Percentiles rank a stretch among this genome's conserved stretches.
These are phyloP conservation scores for Neurospora sp. DNA, from an alignment of 495 filamentous ascomycete genomes.

Conservation along the genomic window DNA sequence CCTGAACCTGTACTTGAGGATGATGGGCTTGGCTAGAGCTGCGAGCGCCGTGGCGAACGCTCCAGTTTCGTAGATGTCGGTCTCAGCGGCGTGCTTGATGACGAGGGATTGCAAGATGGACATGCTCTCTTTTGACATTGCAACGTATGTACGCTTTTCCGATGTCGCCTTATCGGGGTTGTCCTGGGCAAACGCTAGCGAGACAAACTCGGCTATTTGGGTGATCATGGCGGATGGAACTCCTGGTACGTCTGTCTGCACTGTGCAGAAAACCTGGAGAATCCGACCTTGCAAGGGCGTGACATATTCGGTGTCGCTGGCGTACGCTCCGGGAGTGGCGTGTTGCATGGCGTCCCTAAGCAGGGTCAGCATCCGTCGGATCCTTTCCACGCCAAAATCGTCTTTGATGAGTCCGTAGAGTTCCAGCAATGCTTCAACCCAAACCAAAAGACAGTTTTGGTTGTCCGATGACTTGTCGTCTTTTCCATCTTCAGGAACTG, in stretches of 20 bases:
- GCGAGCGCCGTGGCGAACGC: slow-evolving; percentile 49
- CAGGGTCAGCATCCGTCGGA: slow-evolving; percentile 53
- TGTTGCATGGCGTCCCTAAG: slow-evolving; percentile 44
- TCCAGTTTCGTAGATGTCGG: slow-evolving; percentile 54
- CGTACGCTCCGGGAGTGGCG: slow-evolving; percentile 64
- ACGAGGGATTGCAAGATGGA: slow-evolving; percentile 55
- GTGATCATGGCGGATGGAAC: slow-evolving; percentile 58
- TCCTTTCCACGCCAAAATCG: slow-evolving; percentile 47
- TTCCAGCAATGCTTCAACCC: slow-evolving; percentile 64
- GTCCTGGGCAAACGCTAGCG: slow-evolving; percentile 49
- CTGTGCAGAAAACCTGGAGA: slow-evolving; percentile 57
- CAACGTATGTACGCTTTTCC: slow-evolving; percentile 65
- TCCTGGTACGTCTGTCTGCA: slow-evolving; percentile 57
- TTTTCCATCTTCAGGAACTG: slow-evolving; percentile 33
- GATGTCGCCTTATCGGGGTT: slow-evolving; percentile 19
- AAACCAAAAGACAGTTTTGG: slow-evolving; percentile 68
- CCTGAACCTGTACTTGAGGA: slow-evolving; percentile 62
- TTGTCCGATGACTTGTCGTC: slow-evolving; percentile 47
- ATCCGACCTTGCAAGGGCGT: slow-evolving; percentile 70
- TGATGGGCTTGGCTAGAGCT: slow-evolving; percentile 56
- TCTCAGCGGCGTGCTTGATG: slow-evolving; percentile 48
- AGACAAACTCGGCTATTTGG: slow-evolving; percentile 58
- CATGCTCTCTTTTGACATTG: slow-evolving; percentile 72
- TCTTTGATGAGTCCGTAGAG: slow-evolving; percentile 70
- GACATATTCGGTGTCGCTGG: slow-evolving; percentile 72